Evolutionary conservation across 179 eudicot species (phyloP), one percentile per base, ranked within the genome.

Genomic region (Spergularia azorica): DNA sequence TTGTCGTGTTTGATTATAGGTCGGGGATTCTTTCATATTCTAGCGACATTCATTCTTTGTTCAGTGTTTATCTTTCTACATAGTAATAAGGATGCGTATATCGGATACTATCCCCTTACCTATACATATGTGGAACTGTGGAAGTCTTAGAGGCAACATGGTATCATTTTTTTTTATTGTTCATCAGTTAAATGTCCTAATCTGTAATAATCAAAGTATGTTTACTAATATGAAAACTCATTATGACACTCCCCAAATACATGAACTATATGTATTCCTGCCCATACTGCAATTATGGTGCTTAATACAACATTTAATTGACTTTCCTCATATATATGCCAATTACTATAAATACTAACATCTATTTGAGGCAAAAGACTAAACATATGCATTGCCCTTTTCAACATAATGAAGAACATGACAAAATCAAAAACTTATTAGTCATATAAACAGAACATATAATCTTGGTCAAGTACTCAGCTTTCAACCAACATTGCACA

Each of bases 381-480:
- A 74, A 63, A 32, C 18, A 38, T 63, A 10, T 26, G n/a, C 61
- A 15, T 58, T 59, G 18, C n/a, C n/a, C 4, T 72, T 71, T 58
- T 21, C 48, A 48, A 17, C 36, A 43, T 72, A 4, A 72, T 59
- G 76, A 58, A 72, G n/a, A 72, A 39, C n/a, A 57, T 72, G 75
- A 72, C 75, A 72, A 58, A 58, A 0, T 41, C 2, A 54, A 51
- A 70, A 60, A 46, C 46, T 46, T 38, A 72, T 9, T 39, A 5
- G 54, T 59, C 9, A n/a, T 74, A 21, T 14, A 20, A 43, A 74
- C 26, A 17, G 50, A 20, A 0, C 8, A 41, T 43, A 61, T 17
- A 13, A 60, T 3, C 39, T 46, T 13, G 13, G 41, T 46, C 9
- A 6, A 46, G 50, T 6, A 46, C 50, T 46, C 17, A 62, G 46